Evolutionary conservation across 2,329 filamentous ascomycete genomes (phyloP).

Genomic region (Nakataea oryzae): DNA sequence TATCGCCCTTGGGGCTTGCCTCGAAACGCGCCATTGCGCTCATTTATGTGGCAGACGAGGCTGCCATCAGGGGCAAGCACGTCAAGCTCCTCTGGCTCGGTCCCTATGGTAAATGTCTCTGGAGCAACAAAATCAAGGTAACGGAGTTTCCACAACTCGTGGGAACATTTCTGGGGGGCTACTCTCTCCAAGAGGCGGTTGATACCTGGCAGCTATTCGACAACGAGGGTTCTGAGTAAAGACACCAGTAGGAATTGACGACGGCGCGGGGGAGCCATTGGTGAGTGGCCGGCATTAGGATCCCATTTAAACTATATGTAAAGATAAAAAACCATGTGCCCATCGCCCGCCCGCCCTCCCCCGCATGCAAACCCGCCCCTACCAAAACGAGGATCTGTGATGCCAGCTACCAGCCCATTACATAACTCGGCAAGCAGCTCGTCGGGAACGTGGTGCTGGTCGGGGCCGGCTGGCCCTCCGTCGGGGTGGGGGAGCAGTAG

Average conservation of each 20-base stretch:
- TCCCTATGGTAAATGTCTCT: neutral
- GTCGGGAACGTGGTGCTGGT: too few species aligned
- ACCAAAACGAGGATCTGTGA: too few species aligned
- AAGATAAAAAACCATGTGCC: too few species aligned
- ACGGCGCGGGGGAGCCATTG: neutral
- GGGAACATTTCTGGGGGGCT: neutral
- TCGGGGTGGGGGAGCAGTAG: too few species aligned
- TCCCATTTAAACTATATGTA: neutral
- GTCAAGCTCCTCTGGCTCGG: neutral
- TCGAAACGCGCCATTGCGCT: neutral
- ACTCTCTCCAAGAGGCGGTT: neutral
- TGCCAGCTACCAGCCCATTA: too few species aligned
- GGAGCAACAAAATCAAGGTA: neutral
- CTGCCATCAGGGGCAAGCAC: neutral
- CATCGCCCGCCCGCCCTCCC: too few species aligned
- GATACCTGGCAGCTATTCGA: neutral
- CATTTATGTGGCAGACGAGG: neutral
- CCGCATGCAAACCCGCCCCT: too few species aligned
- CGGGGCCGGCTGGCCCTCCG: too few species aligned
- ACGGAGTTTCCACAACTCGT: neutral
- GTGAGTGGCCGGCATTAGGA: neutral
- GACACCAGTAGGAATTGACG: neutral
- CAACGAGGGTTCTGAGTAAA: neutral
- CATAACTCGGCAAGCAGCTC: too few species aligned
- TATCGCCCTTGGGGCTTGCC: neutral